These are phyloP conservation scores for Pseudocercospora cruenta DNA, from an alignment of 2,329 filamentous ascomycete species.

Conservation along the genomic window DNA sequence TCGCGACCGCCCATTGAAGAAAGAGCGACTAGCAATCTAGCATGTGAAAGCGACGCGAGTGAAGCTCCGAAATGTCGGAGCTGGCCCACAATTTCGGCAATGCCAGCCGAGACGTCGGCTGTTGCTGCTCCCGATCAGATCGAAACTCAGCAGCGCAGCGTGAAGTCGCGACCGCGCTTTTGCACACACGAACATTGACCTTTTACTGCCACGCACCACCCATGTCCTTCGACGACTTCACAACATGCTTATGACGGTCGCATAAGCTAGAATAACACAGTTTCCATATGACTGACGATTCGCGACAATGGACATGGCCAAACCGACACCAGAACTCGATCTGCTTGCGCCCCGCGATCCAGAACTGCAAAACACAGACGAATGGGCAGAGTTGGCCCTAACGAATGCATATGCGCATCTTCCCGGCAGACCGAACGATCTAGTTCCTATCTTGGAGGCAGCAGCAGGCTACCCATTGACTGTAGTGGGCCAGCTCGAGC, in stretches of 20 bases:
- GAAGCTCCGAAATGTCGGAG: background rate
- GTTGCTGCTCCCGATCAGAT: conserved; percentile 2
- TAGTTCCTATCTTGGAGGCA: conserved; percentile 65
- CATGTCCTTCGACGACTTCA: background rate
- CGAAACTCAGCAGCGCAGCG: background rate
- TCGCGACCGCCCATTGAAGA: conserved; percentile 30
- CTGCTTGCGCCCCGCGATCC: conserved; percentile 48
- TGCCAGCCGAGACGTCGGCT: background rate
- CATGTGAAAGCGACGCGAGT: conserved; percentile 2
- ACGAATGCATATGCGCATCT: conserved; percentile 59
- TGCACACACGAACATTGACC: background rate
- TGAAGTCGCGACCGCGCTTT: conserved; percentile 1
- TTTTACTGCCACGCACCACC: background rate
- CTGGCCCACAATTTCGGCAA: background rate
- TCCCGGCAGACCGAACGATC: conserved; percentile 34
- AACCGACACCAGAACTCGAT: conserved; percentile 36
- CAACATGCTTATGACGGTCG: conserved; percentile 10
- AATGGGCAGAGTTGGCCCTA: conserved; percentile 67
- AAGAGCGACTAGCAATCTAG: background rate
- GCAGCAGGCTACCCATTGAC: conserved; percentile 63
- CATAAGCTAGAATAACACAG: conserved; percentile 3
- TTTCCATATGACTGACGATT: conserved; percentile 1
- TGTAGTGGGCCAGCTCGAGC: conserved; percentile 62
- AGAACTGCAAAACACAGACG: conserved; percentile 45
- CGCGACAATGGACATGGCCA: conserved; percentile 33